Evolutionary conservation across 768 basidiomycete genomes (phyloP), one percentile per base, ranked within the genome.

Genomic region (Leccinum olivaceopallidum): DNA sequence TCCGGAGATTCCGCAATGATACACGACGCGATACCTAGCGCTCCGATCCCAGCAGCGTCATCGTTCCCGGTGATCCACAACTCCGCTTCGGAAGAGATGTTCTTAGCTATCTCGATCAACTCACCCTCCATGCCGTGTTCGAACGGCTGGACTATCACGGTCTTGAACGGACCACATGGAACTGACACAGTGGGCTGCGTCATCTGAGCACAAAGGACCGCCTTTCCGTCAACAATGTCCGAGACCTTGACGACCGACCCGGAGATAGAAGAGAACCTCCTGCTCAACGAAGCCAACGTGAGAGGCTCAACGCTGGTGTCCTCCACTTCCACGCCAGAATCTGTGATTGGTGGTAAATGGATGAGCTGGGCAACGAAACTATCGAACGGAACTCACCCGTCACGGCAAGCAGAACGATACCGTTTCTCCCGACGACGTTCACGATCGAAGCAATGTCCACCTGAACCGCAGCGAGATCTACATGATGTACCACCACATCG

Each of bases 21-120:
- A 54, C 71, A 73, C 0, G 72, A 69, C 3, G 70, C 68, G 22
- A 73, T 36, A 28, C 71, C 72, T 14, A 73, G 64, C 18, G 71
- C 72, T 12, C 70, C 72, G 16, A 73, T 73, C 30, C 71, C 71
- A 52, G 61, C 70, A 2, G 71, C 66, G 30, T 73, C 65, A 39
- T 73, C 71, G 34, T 73, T 73, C 5, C 70, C 70, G 2, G 64
- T 69, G 55, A 73, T 65, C 71, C 71, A 73, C 3, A 73, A 20
- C 24, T 73, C 71, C 2, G 67, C 64, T 26, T 71, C 72, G 2
- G 64, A 63, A 24, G 68, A 60, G 16, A 73, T 56, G 55, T 67
- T 66, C 44, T 62, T 67, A 1, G 62, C 68, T 13, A 73, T 63
- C 20, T 73, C 72, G 16, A 71, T 39, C 12, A 73, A 63, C 14